phyloP scores from a whole-genome alignment of 805 yeast species.

The Candida maesae region DNA sequence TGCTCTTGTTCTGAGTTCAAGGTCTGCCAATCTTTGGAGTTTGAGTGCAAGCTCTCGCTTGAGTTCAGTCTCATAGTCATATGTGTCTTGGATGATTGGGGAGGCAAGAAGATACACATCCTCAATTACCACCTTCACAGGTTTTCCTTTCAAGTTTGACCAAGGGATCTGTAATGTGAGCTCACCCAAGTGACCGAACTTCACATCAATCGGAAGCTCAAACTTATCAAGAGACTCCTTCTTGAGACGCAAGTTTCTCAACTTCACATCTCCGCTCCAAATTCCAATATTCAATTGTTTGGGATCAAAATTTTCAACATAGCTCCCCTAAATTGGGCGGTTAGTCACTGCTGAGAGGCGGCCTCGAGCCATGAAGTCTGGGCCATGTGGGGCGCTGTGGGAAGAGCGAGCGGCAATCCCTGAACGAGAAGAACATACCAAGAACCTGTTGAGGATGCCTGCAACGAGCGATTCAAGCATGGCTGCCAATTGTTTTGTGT shows the following conservation, averaged over 20 bases:
- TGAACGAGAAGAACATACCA: constrained; percentile 28
- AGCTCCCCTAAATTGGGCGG: constrained; percentile 61
- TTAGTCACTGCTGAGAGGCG: too few species aligned
- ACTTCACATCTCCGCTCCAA: constrained; percentile 95
- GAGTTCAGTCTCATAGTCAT: constrained; percentile 49
- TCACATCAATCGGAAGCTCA: constrained; percentile 81
- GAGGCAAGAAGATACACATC: constrained; percentile 81
- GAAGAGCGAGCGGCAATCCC: background rate
- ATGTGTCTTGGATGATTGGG: constrained; percentile 60
- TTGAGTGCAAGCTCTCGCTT: constrained; percentile 63
- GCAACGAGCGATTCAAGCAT: constrained; percentile 72
- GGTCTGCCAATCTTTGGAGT: constrained; percentile 59
- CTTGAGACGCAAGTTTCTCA: constrained; percentile 71
- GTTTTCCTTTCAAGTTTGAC: constrained; percentile 90
- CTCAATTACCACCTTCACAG: constrained; percentile 83
- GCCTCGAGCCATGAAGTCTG: too few species aligned
- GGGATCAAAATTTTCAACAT: constrained; percentile 94
- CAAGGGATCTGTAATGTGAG: constrained; percentile 92
- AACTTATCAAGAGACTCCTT: constrained; percentile 87
- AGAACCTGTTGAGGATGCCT: constrained; percentile 52
- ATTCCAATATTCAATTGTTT: constrained; percentile 93
- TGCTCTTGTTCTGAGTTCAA: constrained; percentile 51
- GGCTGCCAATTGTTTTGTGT: background rate
- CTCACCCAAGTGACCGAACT: constrained; percentile 86
- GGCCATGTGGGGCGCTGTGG: too few species aligned